Conservation (phyloP, 768 basidiomycete genomes). For the Kwoniella sp. region DNA sequence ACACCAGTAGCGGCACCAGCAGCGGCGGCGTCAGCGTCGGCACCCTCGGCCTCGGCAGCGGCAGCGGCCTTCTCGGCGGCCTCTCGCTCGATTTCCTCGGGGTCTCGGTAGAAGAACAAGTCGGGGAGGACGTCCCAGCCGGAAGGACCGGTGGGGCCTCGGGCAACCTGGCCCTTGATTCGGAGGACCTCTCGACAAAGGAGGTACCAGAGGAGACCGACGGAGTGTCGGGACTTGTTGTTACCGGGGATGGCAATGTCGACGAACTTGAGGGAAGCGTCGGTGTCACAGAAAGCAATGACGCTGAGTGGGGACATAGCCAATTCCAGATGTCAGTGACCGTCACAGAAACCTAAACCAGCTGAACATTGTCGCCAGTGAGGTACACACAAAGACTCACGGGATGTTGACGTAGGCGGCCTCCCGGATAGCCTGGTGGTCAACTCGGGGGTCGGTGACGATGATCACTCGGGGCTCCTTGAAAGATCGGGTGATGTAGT, state of each 20-base stretch:
- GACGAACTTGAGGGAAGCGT: conserved; percentile 95
- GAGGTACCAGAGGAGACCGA: conserved; percentile 74
- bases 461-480: conserved; percentile 98
- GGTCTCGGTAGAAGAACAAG: conserved; percentile 99
- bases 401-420: conserved; percentile 99
- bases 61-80: conserved; percentile 86
- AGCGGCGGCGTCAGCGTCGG: conserved; percentile 61
- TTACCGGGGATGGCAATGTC: conserved; percentile 98
- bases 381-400: conserved; percentile 45
- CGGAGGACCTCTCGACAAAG: conserved; percentile 96
- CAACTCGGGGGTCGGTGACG: conserved; percentile 98
- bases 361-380: not conserved
- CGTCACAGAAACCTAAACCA: not conserved
- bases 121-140: conserved; percentile 99
- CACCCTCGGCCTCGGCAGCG: conserved; percentile 63
- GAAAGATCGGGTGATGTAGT: conserved; percentile 99
- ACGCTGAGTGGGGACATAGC: conserved; percentile 59
- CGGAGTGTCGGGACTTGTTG: conserved; percentile 97
- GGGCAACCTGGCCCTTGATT: conserved; percentile 87
- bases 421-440: conserved; percentile 99
- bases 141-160: conserved; percentile 67
- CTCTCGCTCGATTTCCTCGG: conserved; percentile 98
- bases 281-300: conserved; percentile 97
- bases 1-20: conserved; percentile 53
- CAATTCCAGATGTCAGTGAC: not conserved